These are phyloP conservation scores for Cavenderia fasciculata DNA, from an alignment of 78 protist species.

Conservation along the genomic window DNA sequence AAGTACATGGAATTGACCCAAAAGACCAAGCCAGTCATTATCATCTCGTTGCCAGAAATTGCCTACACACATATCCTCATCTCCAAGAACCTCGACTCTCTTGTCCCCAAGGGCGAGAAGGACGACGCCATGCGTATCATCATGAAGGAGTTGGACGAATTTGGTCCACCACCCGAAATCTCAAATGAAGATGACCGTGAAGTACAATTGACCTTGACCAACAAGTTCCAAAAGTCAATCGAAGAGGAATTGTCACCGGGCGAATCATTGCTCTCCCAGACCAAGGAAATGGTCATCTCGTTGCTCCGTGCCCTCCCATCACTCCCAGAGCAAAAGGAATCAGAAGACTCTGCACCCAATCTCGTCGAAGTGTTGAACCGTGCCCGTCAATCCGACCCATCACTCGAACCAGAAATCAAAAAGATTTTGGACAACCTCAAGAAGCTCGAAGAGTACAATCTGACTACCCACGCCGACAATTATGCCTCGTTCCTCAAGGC, in stretches of 20 bases:
- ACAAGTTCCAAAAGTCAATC: constrained; percentile 80
- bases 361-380: constrained; percentile 53
- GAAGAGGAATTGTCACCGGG: constrained; percentile 81
- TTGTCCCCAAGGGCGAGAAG: constrained; percentile 76
- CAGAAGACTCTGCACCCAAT: constrained; percentile 56
- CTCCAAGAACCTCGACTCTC: constrained; percentile 66
- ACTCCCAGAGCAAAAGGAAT: constrained; percentile 77
- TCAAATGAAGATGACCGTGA: constrained; percentile 82
- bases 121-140: constrained; percentile 83
- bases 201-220: constrained; percentile 78
- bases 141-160: constrained; percentile 83
- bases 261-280: constrained; percentile 56
- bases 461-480: constrained; percentile 69
- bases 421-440: constrained; percentile 79
- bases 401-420: constrained; percentile 75
- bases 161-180: constrained; percentile 76
- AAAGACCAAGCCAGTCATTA: constrained; percentile 83
- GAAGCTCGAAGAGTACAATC: constrained; percentile 78
- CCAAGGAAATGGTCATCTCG: constrained; percentile 83
- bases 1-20: constrained; percentile 85
- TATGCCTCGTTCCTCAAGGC: constrained; percentile 78
- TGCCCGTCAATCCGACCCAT: constrained; percentile 77
- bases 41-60: constrained; percentile 78
- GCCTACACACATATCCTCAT: constrained; percentile 68
- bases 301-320: constrained; percentile 74